A percentile compares a stretch with the other conserved stretches of the same genome.
These are phyloP conservation scores for Musa acuminata DNA, from an alignment of 176 grass and related monocot genomes.

Conservation along the genomic window DNA sequence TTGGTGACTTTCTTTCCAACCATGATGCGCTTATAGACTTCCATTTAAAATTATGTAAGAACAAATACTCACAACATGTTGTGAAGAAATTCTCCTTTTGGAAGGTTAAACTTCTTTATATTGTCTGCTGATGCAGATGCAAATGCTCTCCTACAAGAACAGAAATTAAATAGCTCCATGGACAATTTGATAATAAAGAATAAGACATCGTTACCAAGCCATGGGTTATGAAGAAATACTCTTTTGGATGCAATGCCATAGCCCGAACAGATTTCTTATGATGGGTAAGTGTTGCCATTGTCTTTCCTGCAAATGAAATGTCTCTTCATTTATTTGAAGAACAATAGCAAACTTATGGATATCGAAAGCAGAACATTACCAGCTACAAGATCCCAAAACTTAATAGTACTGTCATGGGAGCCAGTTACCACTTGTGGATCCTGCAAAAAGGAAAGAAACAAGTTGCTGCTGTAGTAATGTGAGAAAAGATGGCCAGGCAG, in stretches of 20 bases:
- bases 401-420: constrained; percentile 94
- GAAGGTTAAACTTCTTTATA: constrained; percentile 87
- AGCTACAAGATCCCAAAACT: constrained; percentile 98
- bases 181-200: constrained; percentile 8
- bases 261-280: constrained; percentile 96
- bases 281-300: constrained; percentile 90
- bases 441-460: constrained; percentile 24
- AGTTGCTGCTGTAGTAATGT: not conserved
- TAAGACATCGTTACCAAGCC: not conserved
- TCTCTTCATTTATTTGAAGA: constrained; percentile 10
- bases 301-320: constrained; percentile 48
- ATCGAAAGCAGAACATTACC: constrained; percentile 34
- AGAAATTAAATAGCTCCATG: constrained; percentile 6
- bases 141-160: constrained; percentile 66
- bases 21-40: not conserved
- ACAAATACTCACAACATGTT: constrained; percentile 81
- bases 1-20: not conserved
- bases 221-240: constrained; percentile 36
- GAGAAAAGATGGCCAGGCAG: not conserved
- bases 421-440: constrained; percentile 99
- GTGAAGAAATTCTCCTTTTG: constrained; percentile 91
- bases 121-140: constrained; percentile 94
- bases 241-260: constrained; percentile 90
- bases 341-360: not conserved
- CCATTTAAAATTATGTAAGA: not conserved